phyloP scores from a whole-genome alignment of 116 monocot species.

The Papilionanthe hybrid region DNA sequence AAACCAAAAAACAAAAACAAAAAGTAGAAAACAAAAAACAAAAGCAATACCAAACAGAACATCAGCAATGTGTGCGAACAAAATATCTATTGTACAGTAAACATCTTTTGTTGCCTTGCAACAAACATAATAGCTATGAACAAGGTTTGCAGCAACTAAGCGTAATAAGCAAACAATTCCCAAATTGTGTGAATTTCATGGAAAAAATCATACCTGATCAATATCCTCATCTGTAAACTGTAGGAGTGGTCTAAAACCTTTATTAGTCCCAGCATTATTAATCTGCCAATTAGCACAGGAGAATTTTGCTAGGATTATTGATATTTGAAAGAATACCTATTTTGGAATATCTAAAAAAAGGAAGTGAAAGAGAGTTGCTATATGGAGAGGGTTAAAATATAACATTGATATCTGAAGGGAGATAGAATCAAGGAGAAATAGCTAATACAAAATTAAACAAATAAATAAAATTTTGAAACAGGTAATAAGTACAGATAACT shows the following conservation, averaged over 20 bases:
- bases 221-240: constrained; percentile 95
- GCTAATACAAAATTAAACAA: no score
- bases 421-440: no score
- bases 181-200: background rate
- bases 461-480: no score
- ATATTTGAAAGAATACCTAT: background rate
- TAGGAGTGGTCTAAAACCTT: constrained; percentile 93
- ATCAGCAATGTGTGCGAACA: no score
- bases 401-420: background rate
- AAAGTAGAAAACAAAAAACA: no score
- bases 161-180: background rate
- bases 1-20: no score
- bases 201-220: constrained; percentile 40
- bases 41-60: no score
- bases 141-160: background rate
- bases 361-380: background rate
- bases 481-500: no score
- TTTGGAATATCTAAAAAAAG: background rate
- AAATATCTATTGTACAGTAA: no score
- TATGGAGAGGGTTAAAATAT: background rate
- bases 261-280: constrained; percentile 98
- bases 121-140: background rate
- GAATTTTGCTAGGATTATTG: background rate
- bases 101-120: no score
- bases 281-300: constrained; percentile 52